Evolutionary conservation across 1,284 basidiomycete genomes (phyloP), one percentile per base, ranked within the genome.

Genomic region (Stygiomarasmius scandens): DNA sequence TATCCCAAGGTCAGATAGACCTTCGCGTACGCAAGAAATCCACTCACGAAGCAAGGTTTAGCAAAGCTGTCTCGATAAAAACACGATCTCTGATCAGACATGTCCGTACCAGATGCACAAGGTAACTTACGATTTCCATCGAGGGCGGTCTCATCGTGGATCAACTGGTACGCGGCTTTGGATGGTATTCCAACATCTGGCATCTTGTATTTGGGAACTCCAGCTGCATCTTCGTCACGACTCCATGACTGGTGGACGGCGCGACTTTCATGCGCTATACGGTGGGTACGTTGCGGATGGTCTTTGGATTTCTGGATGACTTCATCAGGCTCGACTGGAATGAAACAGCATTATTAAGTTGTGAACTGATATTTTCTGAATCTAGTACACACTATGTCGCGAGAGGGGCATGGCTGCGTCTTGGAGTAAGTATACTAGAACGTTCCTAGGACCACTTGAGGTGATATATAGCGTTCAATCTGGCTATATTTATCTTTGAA

Each of bases 81-180:
- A 32, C 29, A 32, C 29, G n/a, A n/a, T 32, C 12, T 32, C 6
- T 12, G 29, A 32, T 32, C 29, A 32, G 29, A 32, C 38, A 41
- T 41, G 16, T 4, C 5, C 14, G 38, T 41, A 8, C 14, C 16
- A n/a, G n/a, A 41, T 5, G 6, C 38, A 41, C 4, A 41, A 16
- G 16, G 16, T 5, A 41, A 41, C 38, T 41, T 16, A 41, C 38
- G 86, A 64, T 82, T 85, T 11, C 86, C 87, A 66, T 90, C 87
- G 3, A 89, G 77, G 2, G 76, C 70, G 16, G 85, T 79, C 69
- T 87, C 84, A 64, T 86, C 81, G 67, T 84, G 83, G 43, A 89
- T 72, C 22, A 89, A 70, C 67, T 85, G 81, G 64, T 85, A 85
- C n/a, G 76, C 77, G 20, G 73, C 68, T 56, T 69, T 72, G 19